phyloP scores from a whole-genome alignment of 2,329 filamentous ascomycete species.

The Aaosphaeria pasadenensis region DNA sequence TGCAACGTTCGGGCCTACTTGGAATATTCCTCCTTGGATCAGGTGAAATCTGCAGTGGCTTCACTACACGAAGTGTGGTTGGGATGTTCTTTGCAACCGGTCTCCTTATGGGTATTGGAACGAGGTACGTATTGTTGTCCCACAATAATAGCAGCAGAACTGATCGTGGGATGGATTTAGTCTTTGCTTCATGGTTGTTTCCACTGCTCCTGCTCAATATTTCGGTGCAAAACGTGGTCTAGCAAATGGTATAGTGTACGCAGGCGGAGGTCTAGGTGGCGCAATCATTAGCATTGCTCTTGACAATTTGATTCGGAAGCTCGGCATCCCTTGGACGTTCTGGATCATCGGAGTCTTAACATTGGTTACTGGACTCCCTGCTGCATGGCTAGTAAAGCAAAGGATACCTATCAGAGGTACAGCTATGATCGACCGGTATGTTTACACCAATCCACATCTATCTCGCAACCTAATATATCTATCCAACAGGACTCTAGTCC shows the following conservation, averaged over 20 bases:
- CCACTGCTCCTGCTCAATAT: slow-evolving; percentile 48
- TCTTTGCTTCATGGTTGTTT: not conserved
- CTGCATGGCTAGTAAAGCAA: slow-evolving; percentile 54
- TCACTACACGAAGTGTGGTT: not conserved
- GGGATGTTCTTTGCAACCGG: not conserved
- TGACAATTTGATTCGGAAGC: slow-evolving; percentile 45
- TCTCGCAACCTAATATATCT: too few relatives aligned
- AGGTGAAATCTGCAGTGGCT: not conserved
- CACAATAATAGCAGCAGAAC: too few relatives aligned
- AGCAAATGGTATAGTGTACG: slow-evolving; percentile 55
- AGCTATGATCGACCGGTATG: not conserved
- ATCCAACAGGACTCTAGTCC: too few relatives aligned
- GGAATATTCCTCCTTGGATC: not conserved
- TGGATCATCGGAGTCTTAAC: slow-evolving; percentile 53
- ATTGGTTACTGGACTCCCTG: slow-evolving; percentile 54
- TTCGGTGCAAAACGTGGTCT: slow-evolving; percentile 54
- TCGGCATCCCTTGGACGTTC: slow-evolving; percentile 37
- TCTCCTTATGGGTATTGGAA: not conserved
- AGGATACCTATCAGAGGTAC: slow-evolving; percentile 27
- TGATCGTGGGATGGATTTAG: too few relatives aligned
- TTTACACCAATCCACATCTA: too few relatives aligned
- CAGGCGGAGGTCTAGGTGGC: slow-evolving; percentile 56
- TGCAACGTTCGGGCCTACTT: not conserved
- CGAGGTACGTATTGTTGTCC: not conserved
- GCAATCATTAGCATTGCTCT: slow-evolving; percentile 52